Conservation (phyloP, 164 flowering plant genomes). For the Tinospora cordifolia region DNA sequence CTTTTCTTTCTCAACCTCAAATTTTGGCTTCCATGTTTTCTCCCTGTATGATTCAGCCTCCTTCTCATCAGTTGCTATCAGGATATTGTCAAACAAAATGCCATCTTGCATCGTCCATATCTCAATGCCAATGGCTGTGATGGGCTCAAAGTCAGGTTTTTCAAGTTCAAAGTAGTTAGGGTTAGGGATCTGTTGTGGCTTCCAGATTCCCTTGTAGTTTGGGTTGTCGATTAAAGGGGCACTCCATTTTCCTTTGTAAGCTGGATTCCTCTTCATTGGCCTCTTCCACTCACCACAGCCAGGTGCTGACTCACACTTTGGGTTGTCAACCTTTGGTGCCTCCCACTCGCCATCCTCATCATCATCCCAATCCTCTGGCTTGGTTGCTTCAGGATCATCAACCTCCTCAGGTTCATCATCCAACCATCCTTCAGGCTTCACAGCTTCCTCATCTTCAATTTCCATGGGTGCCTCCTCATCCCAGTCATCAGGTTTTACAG, state of each 20-base stretch:
- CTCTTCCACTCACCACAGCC: conserved; percentile 99
- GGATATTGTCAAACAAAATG: conserved; percentile 84
- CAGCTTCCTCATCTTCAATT: conserved; percentile 90
- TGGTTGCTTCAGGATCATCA: conserved; percentile 88
- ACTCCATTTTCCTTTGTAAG: conserved; percentile 96
- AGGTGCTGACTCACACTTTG: conserved; percentile 73
- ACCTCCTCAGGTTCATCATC: conserved; percentile 97
- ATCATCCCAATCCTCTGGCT: conserved; percentile 99
- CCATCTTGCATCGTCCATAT: conserved; percentile 99
- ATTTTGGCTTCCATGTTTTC: conserved; percentile 76
- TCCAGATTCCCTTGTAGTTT: conserved; percentile 92
- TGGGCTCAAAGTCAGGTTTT: conserved; percentile 72
- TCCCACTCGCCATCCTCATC: conserved; percentile 99
- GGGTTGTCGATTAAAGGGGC: conserved; percentile 87
- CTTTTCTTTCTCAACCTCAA: conserved; percentile 73
- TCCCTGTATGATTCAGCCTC: conserved; percentile 54
- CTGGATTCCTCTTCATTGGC: conserved; percentile 87
- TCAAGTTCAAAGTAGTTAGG: conserved; percentile 78
- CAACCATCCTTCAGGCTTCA: conserved; percentile 96
- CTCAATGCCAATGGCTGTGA: conserved; percentile 93
- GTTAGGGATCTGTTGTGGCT: conserved; percentile 79
- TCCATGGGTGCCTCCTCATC: conserved; percentile 98
- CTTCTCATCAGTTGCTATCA: conserved; percentile 69
- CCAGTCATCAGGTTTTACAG: conserved; percentile 95
- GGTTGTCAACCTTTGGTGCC: conserved; percentile 89